Evolutionary conservation across 2,329 filamentous ascomycete species (phyloP), one percentile per base, ranked within the genome.

Genomic region (Scedosporium apiospermum): DNA sequence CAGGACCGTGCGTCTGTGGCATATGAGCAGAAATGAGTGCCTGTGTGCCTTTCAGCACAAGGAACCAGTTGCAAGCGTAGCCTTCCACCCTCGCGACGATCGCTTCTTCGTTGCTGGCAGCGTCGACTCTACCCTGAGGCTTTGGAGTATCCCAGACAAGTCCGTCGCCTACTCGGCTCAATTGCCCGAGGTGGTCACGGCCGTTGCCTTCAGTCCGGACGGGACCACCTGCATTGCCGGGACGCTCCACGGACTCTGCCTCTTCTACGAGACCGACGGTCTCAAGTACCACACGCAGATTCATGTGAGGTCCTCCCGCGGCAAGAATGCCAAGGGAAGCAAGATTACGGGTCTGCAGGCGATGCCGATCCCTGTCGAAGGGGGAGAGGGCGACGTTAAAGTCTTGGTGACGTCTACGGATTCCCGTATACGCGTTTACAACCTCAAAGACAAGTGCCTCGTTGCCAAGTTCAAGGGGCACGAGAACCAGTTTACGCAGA

Each of bases 141-240:
- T 99, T 1, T 99, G 95, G 95, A 97, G 92, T 71, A 99, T 99
- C 57, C 93, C 95, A 0, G 95, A 99, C 73, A 97, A 96, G 72
- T 86, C 83, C n/a, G 90, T 98, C 30, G 93, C 93, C 0, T 98
- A 87, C 71, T 88, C 88, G 66, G 88, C 83, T 7, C 85, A 89
- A 53, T 78, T 93, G 0, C 85, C 88, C 0, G 93, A 97, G 67
- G 89, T 98, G 73, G 92, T 98, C 65, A 99, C 95, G 0, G 91
- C 95, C 1, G 93, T 98, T 0, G 87, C 90, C 0, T 99, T 99
- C 69, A 91, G 92, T 0, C 95, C 95, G 0, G 93, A 98, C 70
- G 95, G 95, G 0, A 93, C 89, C 71, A 88, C 88, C 42, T 89
- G 90, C 6, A 96, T 99, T 65, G 93, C 93, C 6, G 95, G 95